These are phyloP conservation scores for Cucurbitaria berberidis DNA, from an alignment of 2,329 filamentous ascomycete species.

Conservation along the genomic window DNA sequence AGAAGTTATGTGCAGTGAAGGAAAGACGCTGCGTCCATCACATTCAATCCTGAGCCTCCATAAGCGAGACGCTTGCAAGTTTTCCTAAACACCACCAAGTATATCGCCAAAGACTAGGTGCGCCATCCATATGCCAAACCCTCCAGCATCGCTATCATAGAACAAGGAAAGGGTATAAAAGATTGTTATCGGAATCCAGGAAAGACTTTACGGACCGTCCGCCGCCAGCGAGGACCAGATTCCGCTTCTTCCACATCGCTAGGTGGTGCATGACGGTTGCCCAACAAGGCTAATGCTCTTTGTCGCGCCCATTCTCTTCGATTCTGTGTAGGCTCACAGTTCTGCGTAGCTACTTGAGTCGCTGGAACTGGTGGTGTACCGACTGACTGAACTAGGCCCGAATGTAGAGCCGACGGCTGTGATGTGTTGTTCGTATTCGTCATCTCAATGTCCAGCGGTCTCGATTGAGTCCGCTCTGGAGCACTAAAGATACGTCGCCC, in stretches of 20 bases:
- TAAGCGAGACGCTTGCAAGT: not conserved
- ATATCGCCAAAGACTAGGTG: not conserved
- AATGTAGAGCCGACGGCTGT: not conserved
- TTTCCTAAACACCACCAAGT: not conserved
- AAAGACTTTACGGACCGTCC: constrained; percentile 41
- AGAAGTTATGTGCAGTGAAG: not conserved
- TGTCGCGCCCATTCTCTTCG: constrained; percentile 55
- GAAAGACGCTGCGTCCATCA: not conserved
- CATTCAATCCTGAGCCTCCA: not conserved
- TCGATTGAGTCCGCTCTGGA: constrained; percentile 26
- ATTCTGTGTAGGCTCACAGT: constrained; percentile 29
- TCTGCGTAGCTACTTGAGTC: constrained; percentile 7
- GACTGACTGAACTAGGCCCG: not conserved
- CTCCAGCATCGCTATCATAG: constrained; percentile 5
- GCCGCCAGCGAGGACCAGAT: constrained; percentile 30
- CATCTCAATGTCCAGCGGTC: constrained; percentile 43
- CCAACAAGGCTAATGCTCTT: constrained; percentile 53
- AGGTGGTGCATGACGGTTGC: constrained; percentile 32
- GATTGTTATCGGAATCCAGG: constrained; percentile 36
- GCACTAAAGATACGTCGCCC: constrained; percentile 43
- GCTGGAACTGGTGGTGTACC: not conserved
- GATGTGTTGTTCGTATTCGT: constrained; percentile 8
- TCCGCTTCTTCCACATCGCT: constrained; percentile 33
- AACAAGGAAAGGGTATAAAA: not conserved
- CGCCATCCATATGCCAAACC: not conserved